phyloP scores from a whole-genome alignment of 257 asterid genomes.

The Anisodus acutangulus region DNA sequence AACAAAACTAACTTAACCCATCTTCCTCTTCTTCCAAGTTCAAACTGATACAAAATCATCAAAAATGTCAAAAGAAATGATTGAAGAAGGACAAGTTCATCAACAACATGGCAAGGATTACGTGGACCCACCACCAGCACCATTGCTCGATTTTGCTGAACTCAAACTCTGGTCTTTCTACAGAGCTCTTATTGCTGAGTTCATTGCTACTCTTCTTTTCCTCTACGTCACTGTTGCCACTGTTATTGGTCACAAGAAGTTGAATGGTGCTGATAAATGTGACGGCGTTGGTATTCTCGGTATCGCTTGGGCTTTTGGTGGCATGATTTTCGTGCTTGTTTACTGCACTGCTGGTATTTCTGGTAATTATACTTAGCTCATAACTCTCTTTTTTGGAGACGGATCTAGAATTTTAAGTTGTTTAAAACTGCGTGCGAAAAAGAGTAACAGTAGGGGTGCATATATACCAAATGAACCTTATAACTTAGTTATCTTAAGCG shows the following conservation, averaged over 20 bases:
- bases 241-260: slow-evolving; percentile 78
- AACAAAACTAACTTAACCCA: not conserved
- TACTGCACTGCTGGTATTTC: slow-evolving; percentile 96
- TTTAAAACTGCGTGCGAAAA: no score
- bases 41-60: not conserved
- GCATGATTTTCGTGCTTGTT: slow-evolving; percentile 82
- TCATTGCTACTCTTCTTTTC: slow-evolving; percentile 79
- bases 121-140: slow-evolving; percentile 86
- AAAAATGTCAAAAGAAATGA: slow-evolving; percentile 74
- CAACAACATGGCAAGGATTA: slow-evolving; percentile 70
- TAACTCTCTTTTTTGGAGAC: not conserved
- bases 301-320: slow-evolving; percentile 89
- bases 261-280: slow-evolving; percentile 60
- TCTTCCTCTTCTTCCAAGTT: not conserved
- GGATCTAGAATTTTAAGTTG: not conserved
- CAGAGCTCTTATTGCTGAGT: slow-evolving; percentile 82
- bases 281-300: slow-evolving; percentile 87
- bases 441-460: no score
- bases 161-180: slow-evolving; percentile 75
- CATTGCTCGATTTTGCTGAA: slow-evolving; percentile 63
- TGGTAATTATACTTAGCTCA: slow-evolving; percentile 41
- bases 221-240: slow-evolving; percentile 73
- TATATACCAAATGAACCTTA: not conserved
- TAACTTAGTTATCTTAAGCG: not conserved
- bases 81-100: slow-evolving; percentile 55